These are phyloP conservation scores for Exophiala aquamarina DNA, from an alignment of 2,329 filamentous ascomycete species.

Conservation along the genomic window DNA sequence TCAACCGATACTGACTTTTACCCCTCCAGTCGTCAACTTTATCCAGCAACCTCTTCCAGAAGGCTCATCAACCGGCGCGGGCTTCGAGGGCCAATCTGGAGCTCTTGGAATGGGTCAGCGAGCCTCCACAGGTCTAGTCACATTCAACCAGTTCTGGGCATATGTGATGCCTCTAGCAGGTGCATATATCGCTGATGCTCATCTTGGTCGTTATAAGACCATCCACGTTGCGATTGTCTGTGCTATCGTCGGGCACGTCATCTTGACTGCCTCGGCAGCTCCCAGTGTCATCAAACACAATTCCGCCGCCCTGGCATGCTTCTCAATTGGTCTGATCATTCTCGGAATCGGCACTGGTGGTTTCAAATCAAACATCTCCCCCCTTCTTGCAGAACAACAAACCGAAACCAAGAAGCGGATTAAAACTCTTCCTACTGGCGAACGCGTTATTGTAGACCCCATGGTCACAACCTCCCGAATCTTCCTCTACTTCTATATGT, in stretches of 20 bases:
- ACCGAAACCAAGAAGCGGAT: slow-evolving; percentile 59
- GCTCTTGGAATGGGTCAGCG: slow-evolving; percentile 61
- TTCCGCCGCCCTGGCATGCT: slow-evolving; percentile 61
- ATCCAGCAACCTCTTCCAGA: slow-evolving; percentile 57
- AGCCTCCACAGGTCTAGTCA: slow-evolving; percentile 52
- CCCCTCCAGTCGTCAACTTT: slow-evolving; percentile 60
- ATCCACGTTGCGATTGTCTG: slow-evolving; percentile 66
- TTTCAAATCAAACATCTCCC: slow-evolving; percentile 79
- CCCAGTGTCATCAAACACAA: slow-evolving; percentile 61
- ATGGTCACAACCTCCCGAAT: slow-evolving; percentile 67
- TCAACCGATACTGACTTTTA: neutral
- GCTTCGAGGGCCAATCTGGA: slow-evolving; percentile 50
- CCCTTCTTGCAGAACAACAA: slow-evolving; percentile 71
- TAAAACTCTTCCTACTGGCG: slow-evolving; percentile 55
- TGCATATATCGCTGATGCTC: slow-evolving; percentile 65
- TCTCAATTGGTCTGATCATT: slow-evolving; percentile 64
- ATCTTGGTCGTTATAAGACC: slow-evolving; percentile 68
- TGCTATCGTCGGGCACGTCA: slow-evolving; percentile 65
- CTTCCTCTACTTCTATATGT: slow-evolving; percentile 70
- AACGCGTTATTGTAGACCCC: slow-evolving; percentile 70
- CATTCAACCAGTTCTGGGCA: slow-evolving; percentile 63
- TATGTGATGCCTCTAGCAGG: slow-evolving; percentile 61
- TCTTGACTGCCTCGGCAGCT: slow-evolving; percentile 65
- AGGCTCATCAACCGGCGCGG: slow-evolving; percentile 57
- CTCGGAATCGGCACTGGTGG: slow-evolving; percentile 75